Evolutionary conservation across 208 protist genomes (phyloP).

Genomic region (Trypanosoma cruzi): DNA sequence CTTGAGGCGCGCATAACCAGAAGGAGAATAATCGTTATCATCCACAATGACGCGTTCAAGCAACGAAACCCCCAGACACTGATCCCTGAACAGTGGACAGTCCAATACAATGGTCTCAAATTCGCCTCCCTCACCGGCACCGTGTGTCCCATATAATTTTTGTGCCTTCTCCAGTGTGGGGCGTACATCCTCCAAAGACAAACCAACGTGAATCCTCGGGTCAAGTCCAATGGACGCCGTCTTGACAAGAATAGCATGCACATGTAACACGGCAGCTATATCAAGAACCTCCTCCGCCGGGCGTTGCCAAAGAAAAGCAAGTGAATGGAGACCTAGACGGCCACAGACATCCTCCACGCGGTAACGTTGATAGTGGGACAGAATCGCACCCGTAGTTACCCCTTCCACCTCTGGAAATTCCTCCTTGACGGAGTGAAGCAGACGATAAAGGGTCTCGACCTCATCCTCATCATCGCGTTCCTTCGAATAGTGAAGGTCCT

Average conservation of each 20-base stretch:
- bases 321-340: conserved; percentile 91
- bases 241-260: conserved; percentile 96
- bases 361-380: conserved; percentile 98
- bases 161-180: conserved; percentile 61
- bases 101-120: conserved; percentile 99
- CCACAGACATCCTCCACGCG: conserved; percentile 97
- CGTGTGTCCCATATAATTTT: conserved; percentile 80
- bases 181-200: conserved; percentile 74
- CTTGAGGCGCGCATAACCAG: conserved; percentile 57
- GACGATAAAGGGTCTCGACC: conserved; percentile 96
- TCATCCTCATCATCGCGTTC: conserved; percentile 91
- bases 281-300: conserved; percentile 93
- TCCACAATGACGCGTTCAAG: conserved; percentile 73
- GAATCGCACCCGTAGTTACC: conserved; percentile 97
- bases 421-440: conserved; percentile 90
- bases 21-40: conserved; percentile 78
- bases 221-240: conserved; percentile 94
- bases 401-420: conserved; percentile 89
- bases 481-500: conserved; percentile 85
- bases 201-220: conserved; percentile 90
- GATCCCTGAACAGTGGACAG: conserved; percentile 89
- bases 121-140: conserved; percentile 99
- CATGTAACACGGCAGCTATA: conserved; percentile 84
- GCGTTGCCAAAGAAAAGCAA: conserved; percentile 97
- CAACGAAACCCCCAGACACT: conserved; percentile 40